Conservation (phyloP, 352 stramenopile species). For the Globisporangium parvum region DNA sequence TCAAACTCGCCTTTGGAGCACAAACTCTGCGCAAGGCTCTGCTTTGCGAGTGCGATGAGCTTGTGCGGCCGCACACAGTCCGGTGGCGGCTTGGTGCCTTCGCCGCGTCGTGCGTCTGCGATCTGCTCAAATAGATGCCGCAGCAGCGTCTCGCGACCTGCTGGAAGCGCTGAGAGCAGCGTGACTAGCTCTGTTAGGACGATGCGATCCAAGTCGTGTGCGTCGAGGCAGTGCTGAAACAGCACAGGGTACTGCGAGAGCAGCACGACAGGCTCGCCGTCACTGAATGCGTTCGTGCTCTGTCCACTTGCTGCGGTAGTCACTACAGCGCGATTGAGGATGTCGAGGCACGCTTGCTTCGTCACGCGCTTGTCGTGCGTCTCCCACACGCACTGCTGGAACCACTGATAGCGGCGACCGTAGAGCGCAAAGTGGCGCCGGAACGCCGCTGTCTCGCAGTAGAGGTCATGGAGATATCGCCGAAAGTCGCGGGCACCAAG, state of each 20-base stretch:
- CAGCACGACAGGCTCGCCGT: constrained; percentile 11
- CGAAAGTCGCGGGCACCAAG: constrained; percentile 33
- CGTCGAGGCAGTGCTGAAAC: constrained; percentile 44
- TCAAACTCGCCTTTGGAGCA: constrained; percentile 32
- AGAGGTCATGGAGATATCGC: constrained; percentile 38
- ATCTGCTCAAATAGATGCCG: constrained; percentile 57
- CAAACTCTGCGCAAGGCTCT: constrained; percentile 26
- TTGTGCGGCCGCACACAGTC: constrained; percentile 42
- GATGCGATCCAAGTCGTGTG: constrained; percentile 7
- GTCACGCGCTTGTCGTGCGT: constrained; percentile 3
- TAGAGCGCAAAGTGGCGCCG: constrained; percentile 32
- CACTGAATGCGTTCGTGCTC: not conserved
- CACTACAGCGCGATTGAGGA: constrained; percentile 6
- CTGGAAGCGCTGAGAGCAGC: constrained; percentile 30
- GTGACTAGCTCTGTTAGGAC: constrained; percentile 28
- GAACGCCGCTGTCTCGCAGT: constrained; percentile 28
- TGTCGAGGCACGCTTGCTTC: constrained; percentile 8
- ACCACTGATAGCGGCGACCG: constrained; percentile 9
- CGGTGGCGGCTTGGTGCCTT: constrained; percentile 36
- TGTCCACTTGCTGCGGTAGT: not conserved
- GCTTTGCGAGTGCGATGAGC: constrained; percentile 36
- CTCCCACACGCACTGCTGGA: constrained; percentile 20
- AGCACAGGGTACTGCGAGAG: constrained; percentile 38
- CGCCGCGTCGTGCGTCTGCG: constrained; percentile 30
- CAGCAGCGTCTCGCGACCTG: constrained; percentile 31